Evolutionary conservation across 1,284 basidiomycete genomes (phyloP).

Genomic region (Neonothopanus nambi): DNA sequence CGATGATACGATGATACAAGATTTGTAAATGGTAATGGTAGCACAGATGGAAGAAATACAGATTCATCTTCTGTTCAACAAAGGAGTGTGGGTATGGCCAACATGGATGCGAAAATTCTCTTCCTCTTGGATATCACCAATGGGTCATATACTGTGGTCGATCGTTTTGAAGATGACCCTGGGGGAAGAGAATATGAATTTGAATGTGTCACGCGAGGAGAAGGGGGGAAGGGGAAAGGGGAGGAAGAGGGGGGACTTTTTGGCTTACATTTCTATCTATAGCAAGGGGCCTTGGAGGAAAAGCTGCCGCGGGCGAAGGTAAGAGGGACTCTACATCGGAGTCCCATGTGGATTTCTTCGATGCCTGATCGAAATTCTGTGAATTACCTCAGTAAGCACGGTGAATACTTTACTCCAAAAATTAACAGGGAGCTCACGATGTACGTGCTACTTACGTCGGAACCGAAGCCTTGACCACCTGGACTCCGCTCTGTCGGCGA

Average conservation of each 20-base stretch:
- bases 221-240: too few relatives aligned
- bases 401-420: too few relatives aligned
- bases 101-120: too few relatives aligned
- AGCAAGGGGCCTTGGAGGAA: background rate
- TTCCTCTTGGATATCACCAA: background rate
- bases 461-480: background rate
- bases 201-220: background rate
- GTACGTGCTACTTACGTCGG: constrained; percentile 1
- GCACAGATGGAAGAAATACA: too few relatives aligned
- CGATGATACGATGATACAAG: too few relatives aligned
- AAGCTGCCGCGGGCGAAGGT: background rate
- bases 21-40: too few relatives aligned
- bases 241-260: too few relatives aligned
- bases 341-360: background rate
- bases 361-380: constrained; percentile 2
- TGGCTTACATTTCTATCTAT: background rate
- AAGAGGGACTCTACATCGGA: too few relatives aligned
- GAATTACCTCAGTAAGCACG: too few relatives aligned
- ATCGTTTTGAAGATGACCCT: background rate
- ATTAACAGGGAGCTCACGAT: constrained; percentile 8
- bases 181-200: background rate
- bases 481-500: background rate
- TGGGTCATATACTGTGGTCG: constrained; percentile 3
- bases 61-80: too few relatives aligned
- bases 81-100: too few relatives aligned